phyloP scores from a whole-genome alignment of 73 alveolate genomes.

The Paramecium pentaurelia region DNA sequence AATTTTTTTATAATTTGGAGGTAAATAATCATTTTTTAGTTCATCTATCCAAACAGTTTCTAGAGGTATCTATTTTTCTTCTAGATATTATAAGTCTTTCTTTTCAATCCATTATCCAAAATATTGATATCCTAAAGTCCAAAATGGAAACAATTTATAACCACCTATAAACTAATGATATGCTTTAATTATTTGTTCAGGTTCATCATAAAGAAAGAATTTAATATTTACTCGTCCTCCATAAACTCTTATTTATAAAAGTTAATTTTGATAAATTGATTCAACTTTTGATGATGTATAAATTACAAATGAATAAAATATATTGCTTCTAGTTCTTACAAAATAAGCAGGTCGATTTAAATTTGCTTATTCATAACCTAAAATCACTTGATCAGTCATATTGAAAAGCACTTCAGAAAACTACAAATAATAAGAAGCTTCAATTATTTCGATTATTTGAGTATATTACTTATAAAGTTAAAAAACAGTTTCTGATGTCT shows the following conservation, averaged over 20 bases:
- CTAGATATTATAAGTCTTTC: background rate
- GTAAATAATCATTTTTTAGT: background rate
- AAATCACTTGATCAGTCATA: background rate
- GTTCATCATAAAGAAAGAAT: conserved; percentile 40
- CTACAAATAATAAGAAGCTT: background rate
- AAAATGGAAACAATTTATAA: conserved; percentile 73
- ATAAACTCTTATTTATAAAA: background rate
- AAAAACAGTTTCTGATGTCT: background rate
- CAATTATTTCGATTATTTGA: background rate
- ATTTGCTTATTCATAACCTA: background rate
- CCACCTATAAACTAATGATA: conserved; percentile 58
- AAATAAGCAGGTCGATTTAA: background rate
- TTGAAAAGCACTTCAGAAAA: background rate
- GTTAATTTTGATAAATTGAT: background rate
- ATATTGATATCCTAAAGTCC: conserved; percentile 85
- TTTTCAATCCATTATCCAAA: conserved; percentile 68
- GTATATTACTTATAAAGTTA: background rate
- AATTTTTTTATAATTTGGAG: background rate
- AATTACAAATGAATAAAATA: background rate
- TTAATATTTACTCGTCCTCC: conserved; percentile 53
- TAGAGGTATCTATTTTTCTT: background rate
- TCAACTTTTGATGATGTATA: background rate
- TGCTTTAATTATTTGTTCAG: conserved; percentile 53
- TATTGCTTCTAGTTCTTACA: background rate
- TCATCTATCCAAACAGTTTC: background rate